Conservation (phyloP, 2,329 filamentous ascomycete genomes). For the Teratosphaeria destructans region DNA sequence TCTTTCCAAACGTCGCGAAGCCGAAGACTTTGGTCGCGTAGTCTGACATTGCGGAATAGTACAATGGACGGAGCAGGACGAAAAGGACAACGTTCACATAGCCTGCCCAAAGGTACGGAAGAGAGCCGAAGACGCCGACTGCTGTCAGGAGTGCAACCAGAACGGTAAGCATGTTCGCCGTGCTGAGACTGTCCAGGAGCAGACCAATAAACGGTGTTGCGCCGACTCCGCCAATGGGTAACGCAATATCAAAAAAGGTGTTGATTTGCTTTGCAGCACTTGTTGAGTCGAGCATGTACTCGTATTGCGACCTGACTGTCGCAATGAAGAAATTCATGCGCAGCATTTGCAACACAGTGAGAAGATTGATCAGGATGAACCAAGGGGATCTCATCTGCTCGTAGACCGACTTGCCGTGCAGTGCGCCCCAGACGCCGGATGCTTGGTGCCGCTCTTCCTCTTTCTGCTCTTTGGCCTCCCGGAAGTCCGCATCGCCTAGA, state of each 20-base stretch:
- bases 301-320: constrained; percentile 73
- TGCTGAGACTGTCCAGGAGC: constrained; percentile 67
- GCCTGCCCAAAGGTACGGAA: constrained; percentile 61
- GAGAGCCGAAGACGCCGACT: constrained; percentile 66
- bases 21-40: constrained; percentile 88
- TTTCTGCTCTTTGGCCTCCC: constrained; percentile 44
- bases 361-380: constrained; percentile 75
- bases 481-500: constrained; percentile 55
- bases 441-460: constrained; percentile 10
- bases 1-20: constrained; percentile 80
- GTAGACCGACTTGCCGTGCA: constrained; percentile 61
- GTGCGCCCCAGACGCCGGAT: constrained; percentile 69
- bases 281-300: constrained; percentile 56
- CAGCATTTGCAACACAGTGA: constrained; percentile 53
- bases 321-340: constrained; percentile 87
- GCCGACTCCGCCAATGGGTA: constrained; percentile 74
- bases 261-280: constrained; percentile 60
- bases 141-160: constrained; percentile 62
- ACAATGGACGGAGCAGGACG: constrained; percentile 75
- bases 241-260: constrained; percentile 73
- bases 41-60: constrained; percentile 83
- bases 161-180: constrained; percentile 56
- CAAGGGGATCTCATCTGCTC: constrained; percentile 70
- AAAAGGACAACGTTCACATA: constrained; percentile 72
- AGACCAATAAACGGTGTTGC: constrained; percentile 77